Base-by-base conservation (phyloP, 2,329 filamentous ascomycete genomes). In the Microcyclospora pomicola region DNA sequence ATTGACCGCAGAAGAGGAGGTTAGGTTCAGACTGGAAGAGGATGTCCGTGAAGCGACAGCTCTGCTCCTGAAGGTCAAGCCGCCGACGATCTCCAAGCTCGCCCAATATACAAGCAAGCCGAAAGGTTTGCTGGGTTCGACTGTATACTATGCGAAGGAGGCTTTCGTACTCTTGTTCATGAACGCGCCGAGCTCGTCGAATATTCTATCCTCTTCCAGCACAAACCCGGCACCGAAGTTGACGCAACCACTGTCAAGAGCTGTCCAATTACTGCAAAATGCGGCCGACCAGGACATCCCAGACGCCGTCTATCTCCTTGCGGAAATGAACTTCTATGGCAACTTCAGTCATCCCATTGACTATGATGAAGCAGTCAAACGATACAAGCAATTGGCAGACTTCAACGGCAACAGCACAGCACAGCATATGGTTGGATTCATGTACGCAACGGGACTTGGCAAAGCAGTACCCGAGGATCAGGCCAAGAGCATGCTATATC, bases 241-340 rank as follows among this genome's bases (percentile, higher is more conserved):
- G 6, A 62, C 59, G n/a, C 62, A 63, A 27, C 64, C 67, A 7
- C 60, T 82, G n/a, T 58, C 61, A 15, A 64, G 71, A 43, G 77
- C 74, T 2, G 71, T 80, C 30, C 61, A 64, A 40, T 62, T 79
- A 27, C 60, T 82, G 42, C 67, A 73, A 49, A 61, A 68, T 36
- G 75, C 77, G 27, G 75, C 75, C 3, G 42, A 44, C 9, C 59
- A 67, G 6, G 62, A 69, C 46, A 69, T 85, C 54, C 72, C 83
- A 2, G 87, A 98, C 58, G 91, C 91, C 5, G 74, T 96, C 33
- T 94, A 81, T 54, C 68, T 93, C 12, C 71, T 98, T 15, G 91
- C 84, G 13, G 84, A 98, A 58, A 80, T 98, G 71, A 94, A 92
- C 65, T 96, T 96, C 61, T 86, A 91, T 53, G 91, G 91, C 56